phyloP scores from a whole-genome alignment of 2,329 filamentous ascomycete species.

The Pyricularia pennisetigena region DNA sequence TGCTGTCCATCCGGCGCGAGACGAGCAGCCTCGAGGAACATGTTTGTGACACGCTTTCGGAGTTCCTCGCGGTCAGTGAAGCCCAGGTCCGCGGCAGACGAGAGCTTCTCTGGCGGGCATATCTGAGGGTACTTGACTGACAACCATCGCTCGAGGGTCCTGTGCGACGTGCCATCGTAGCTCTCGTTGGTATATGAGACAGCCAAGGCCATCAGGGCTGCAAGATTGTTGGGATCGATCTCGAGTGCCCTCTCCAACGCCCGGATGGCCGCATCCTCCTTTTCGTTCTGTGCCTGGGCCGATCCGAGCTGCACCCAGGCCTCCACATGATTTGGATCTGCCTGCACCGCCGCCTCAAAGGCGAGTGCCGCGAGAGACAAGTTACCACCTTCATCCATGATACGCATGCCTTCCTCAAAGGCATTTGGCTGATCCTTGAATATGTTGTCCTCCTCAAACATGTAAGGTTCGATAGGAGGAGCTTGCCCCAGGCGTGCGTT shows the following conservation, averaged over 20 bases:
- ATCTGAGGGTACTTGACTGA: constrained; percentile 89
- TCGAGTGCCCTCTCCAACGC: constrained; percentile 87
- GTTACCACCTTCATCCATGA: constrained; percentile 90
- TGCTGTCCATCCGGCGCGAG: constrained; percentile 84
- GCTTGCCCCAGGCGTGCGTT: constrained; percentile 54
- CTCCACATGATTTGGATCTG: constrained; percentile 76
- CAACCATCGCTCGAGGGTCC: constrained; percentile 92
- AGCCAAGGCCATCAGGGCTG: constrained; percentile 87
- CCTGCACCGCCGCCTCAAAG: constrained; percentile 91
- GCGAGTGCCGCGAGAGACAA: constrained; percentile 86
- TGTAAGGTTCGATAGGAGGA: constrained; percentile 76
- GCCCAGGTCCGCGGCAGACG: constrained; percentile 71
- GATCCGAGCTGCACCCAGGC: constrained; percentile 90
- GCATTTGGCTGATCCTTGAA: constrained; percentile 75
- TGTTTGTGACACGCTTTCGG: constrained; percentile 80
- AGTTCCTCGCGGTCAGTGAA: constrained; percentile 88
- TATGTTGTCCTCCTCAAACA: constrained; percentile 91
- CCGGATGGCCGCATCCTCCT: constrained; percentile 90
- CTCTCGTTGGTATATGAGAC: constrained; percentile 98
- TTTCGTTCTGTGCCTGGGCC: constrained; percentile 96
- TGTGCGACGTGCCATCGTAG: constrained; percentile 93
- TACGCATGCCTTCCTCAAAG: constrained; percentile 86
- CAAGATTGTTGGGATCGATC: constrained; percentile 75
- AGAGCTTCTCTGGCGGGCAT: constrained; percentile 61
- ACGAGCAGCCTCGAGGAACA: constrained; percentile 89